Base-by-base conservation (phyloP, 176 grass and related monocot genomes). In the Avena eriantha region DNA sequence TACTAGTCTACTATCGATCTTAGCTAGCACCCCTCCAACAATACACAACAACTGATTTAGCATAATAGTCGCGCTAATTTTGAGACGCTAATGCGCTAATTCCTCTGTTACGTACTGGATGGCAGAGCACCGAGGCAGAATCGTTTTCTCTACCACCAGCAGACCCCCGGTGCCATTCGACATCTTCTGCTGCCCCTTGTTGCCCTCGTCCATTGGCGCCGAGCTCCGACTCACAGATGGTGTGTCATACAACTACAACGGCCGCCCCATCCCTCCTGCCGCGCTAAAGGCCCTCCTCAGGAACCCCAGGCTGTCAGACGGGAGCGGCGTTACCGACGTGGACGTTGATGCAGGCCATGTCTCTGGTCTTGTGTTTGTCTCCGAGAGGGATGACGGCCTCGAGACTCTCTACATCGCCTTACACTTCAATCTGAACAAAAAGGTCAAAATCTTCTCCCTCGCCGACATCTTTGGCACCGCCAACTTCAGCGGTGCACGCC, bases 311-410 rank as follows among this genome's bases (percentile, higher is more conserved):
- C 46, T 58, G 4, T 59, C n/a, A 26, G 46, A 85, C 7, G 11
- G 15, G 34, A 15, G 22, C 50, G 76, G 75, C 10, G 77, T 72
- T 14, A 86, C 53, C 3, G 7, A 36, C 0, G 65, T 3, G 5
- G 78, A 68, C 5, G 16, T 69, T 0, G 90, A 89, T 0, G 73
- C 77, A 0, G 63, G 90, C 8, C 59, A 51, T 12, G 63, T 81
- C 66, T 49, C 78, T 0, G 83, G 83, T 23, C 79, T 90, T 0
- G 10, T 92, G 0, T 92, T 92, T 12, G 86, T 92, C 36, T 92
- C 86, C 0, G 83, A 92, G 87, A 70, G 90, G 55, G 63, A 88
- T 0, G 77, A 33, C 3, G 60, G 74, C 8, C 90, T 92, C 0
- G 86, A 92, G 80, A 92, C 78, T 0, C 78, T 92, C 0, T 14